Percentiles rank a stretch among this genome's conserved stretches.
phyloP scores from a whole-genome alignment of 2,329 filamentous ascomycete genomes.

The Fusarium subglutinans region DNA sequence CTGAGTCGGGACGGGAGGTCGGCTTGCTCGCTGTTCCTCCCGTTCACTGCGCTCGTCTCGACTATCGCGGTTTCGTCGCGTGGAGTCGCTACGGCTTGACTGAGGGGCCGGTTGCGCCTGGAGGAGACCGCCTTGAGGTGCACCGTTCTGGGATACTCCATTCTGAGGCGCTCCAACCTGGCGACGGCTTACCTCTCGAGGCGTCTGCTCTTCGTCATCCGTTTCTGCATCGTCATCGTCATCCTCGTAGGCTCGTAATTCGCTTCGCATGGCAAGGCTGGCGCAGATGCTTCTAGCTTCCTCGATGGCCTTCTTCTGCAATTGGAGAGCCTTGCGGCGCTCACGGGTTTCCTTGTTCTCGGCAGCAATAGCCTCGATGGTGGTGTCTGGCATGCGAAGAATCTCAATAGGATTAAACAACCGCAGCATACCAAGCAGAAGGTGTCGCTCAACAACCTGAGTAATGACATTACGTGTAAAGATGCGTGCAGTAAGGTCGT shows the following conservation, averaged over 20 bases:
- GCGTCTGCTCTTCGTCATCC: conserved; percentile 45
- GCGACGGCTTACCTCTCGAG: conserved; percentile 21
- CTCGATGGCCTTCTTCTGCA: conserved; percentile 60
- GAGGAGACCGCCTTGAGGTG: conserved; percentile 25
- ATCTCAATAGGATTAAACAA: conserved; percentile 64
- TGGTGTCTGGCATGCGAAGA: conserved; percentile 55
- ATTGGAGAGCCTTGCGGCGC: conserved; percentile 57
- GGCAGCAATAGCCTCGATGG: conserved; percentile 60
- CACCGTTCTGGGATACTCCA: conserved; percentile 20
- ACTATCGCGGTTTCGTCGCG: conserved; percentile 35
- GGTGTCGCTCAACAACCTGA: conserved; percentile 61
- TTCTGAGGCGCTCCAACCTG: conserved; percentile 32
- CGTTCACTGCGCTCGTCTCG: conserved; percentile 36
- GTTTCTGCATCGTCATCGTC: conserved; percentile 47
- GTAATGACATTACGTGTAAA: conserved; percentile 64
- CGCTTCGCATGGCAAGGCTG: conserved; percentile 62
- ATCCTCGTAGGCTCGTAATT: conserved; percentile 54
- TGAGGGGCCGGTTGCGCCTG: conserved; percentile 24
- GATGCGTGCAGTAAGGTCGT: conserved; percentile 61
- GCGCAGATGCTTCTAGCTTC: conserved; percentile 61
- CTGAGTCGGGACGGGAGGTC: conserved; percentile 34
- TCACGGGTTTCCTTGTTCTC: conserved; percentile 64
- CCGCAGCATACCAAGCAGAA: conserved; percentile 61
- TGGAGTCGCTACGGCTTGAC: conserved; percentile 31
- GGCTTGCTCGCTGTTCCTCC: conserved; percentile 33